A percentile compares a stretch with the other conserved stretches of the same genome.
Conservation (phyloP, 2,329 filamentous ascomycete species). For the Hymenoscyphus fructigenus region DNA sequence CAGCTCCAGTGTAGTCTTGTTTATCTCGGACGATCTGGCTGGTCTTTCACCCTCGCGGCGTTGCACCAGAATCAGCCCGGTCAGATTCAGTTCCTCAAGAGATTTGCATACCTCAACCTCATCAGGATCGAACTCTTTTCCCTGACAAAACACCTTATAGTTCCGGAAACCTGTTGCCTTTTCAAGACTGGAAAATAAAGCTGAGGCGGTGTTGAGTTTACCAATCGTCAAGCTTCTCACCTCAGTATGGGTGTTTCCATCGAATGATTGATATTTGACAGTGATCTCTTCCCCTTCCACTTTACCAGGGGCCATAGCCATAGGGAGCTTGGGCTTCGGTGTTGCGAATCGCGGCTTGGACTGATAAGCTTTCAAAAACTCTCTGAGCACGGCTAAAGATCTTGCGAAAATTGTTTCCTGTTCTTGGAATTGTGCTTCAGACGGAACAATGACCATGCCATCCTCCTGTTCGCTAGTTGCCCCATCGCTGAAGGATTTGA, state of each 20-base stretch:
- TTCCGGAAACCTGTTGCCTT: slow-evolving; percentile 73
- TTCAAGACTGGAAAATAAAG: slow-evolving; percentile 65
- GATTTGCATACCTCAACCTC: slow-evolving; percentile 60
- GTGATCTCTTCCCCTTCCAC: slow-evolving; percentile 63
- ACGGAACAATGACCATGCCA: slow-evolving; percentile 50
- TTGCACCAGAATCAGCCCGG: slow-evolving; percentile 66
- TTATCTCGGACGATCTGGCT: slow-evolving; percentile 48
- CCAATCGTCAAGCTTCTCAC: slow-evolving; percentile 66
- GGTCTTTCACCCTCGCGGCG: slow-evolving; percentile 51
- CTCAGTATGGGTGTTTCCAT: slow-evolving; percentile 57
- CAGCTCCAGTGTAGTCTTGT: slow-evolving; percentile 65
- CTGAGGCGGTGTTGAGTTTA: slow-evolving; percentile 66
- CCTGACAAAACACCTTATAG: slow-evolving; percentile 70
- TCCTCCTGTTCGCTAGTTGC: slow-evolving; percentile 49
- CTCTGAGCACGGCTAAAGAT: slow-evolving; percentile 65
- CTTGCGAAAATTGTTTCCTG: slow-evolving; percentile 66
- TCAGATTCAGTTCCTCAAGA: slow-evolving; percentile 66
- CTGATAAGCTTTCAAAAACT: slow-evolving; percentile 66
- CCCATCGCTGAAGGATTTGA: slow-evolving; percentile 51
- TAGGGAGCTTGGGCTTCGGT: slow-evolving; percentile 55
- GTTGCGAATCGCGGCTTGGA: slow-evolving; percentile 58
- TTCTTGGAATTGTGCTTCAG: slow-evolving; percentile 48
- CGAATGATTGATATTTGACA: slow-evolving; percentile 73
- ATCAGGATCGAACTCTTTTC: slow-evolving; percentile 61
- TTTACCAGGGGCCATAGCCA: slow-evolving; percentile 50